A percentile compares a stretch with the other conserved stretches of the same genome.
phyloP scores from a whole-genome alignment of 75 land plant genomes.

The Pinus albicaulis region DNA sequence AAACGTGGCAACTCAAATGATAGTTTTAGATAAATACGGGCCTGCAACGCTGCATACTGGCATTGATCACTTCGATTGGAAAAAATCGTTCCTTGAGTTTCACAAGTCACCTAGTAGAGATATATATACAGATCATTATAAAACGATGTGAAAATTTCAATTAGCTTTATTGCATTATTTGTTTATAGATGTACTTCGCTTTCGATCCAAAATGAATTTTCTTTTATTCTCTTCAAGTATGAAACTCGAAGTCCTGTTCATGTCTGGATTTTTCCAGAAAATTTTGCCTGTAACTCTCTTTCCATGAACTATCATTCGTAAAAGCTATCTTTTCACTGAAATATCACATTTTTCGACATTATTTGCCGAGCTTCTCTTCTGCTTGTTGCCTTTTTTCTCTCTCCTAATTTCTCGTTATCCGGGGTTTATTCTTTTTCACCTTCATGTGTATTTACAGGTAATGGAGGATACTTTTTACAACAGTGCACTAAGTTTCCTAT shows the following conservation, averaged over 20 bases:
- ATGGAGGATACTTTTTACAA: neutral
- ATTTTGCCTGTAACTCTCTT: neutral
- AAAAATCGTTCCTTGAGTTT: neutral
- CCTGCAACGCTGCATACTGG: neutral
- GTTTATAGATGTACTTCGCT: neutral
- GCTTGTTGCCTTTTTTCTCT: neutral
- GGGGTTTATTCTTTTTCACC: neutral
- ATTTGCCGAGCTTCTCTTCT: neutral
- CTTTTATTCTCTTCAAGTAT: neutral
- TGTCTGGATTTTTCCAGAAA: neutral
- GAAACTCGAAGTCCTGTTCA: neutral
- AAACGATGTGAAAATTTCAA: neutral
- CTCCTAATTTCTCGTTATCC: neutral
- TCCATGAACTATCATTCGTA: neutral
- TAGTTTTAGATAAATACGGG: neutral
- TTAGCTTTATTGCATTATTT: neutral
- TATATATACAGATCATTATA: neutral
- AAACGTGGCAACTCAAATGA: neutral
- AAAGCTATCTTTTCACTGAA: neutral
- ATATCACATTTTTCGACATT: neutral
- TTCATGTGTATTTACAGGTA: neutral
- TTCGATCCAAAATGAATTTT: neutral
- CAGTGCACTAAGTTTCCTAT: neutral
- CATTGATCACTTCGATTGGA: neutral
- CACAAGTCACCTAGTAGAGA: neutral